Evolutionary conservation across 1,139 yeast genomes (phyloP), one percentile per base, ranked within the genome.

Genomic region (Yamadazyma spencermartinsiae): DNA sequence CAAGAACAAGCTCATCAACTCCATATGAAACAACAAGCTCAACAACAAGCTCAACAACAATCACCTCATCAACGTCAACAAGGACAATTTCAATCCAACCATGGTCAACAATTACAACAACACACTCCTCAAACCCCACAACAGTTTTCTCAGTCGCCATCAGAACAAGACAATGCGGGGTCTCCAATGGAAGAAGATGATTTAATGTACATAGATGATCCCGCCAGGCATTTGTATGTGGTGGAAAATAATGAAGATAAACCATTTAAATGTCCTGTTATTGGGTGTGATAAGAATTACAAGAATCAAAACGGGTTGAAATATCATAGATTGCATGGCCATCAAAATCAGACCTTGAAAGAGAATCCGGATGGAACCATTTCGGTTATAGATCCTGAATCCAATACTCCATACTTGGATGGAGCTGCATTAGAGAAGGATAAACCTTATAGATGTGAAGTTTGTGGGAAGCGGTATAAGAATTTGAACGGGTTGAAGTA

Each of bases 371-470:
- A 92, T 60, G 98, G 98, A 6, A 83, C 96, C 1, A 85, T 85
- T 48, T 82, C 92, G 35, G 89, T 92, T 31, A 86, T 92, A 46
- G 96, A 92, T 61, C 98, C 98, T 7, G 88, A 87, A 54, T 82
- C 90, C 31, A 88, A 88, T 56, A 79, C 89, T 38, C 96, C 96
- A 7, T 87, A 87, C 58, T 86, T 90, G 34, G 97, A 90, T 60
- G 96, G 96, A 6, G 80, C 84, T 50, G 95, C 92, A 27, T 79
- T 89, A 77, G 98, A 92, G 61, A 89, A 88, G 70, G 98, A 92
- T 68, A 94, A 94, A 67, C 99, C 98, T 25, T 92, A 92, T 62
- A 77, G 97, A 56, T 92, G 99, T 66, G 98, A 92, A 63, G 96
- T 92, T 34, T 92, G 99, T 65, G 98, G 98, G 40, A 94, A 92